These are phyloP conservation scores for Saccharomycopsis hybrid DNA, from an alignment of 1,139 yeast species.

Conservation along the genomic window DNA sequence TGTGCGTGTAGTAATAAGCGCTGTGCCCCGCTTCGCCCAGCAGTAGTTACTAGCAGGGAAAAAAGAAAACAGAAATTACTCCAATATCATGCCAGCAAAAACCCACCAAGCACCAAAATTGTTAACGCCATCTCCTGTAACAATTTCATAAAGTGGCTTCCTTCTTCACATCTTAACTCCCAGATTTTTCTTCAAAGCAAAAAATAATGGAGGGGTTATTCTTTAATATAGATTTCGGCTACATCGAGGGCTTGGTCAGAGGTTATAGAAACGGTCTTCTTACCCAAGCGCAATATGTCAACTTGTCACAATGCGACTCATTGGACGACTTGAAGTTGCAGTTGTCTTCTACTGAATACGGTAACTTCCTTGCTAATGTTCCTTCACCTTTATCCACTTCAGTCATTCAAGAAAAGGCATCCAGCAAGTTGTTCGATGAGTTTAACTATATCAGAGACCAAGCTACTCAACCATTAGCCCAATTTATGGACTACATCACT, in stretches of 20 bases:
- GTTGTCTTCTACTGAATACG: conserved; percentile 92
- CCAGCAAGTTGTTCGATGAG: conserved; percentile 70
- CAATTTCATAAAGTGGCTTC: no score
- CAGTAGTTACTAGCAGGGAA: no score
- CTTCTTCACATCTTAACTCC: no score
- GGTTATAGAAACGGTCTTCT: conserved; percentile 87
- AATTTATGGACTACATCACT: conserved; percentile 84
- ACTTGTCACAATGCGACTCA: conserved; percentile 92
- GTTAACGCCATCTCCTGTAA: no score
- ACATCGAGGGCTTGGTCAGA: conserved; percentile 88
- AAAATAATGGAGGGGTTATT: conserved; percentile 70
- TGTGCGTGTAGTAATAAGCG: no score
- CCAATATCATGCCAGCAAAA: no score
- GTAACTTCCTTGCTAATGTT: conserved; percentile 78
- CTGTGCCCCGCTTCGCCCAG: no score
- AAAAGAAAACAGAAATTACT: no score
- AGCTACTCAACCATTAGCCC: conserved; percentile 71
- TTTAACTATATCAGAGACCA: conserved; percentile 82
- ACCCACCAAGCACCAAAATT: no score
- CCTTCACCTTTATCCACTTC: conserved; percentile 80
- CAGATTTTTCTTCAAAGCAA: neutral
- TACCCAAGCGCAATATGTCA: conserved; percentile 72
- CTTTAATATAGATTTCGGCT: conserved; percentile 85
- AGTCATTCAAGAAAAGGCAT: conserved; percentile 71
- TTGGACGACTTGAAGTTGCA: conserved; percentile 91